Conservation (phyloP, 768 basidiomycete species). For the Lactifluus echinatus region DNA sequence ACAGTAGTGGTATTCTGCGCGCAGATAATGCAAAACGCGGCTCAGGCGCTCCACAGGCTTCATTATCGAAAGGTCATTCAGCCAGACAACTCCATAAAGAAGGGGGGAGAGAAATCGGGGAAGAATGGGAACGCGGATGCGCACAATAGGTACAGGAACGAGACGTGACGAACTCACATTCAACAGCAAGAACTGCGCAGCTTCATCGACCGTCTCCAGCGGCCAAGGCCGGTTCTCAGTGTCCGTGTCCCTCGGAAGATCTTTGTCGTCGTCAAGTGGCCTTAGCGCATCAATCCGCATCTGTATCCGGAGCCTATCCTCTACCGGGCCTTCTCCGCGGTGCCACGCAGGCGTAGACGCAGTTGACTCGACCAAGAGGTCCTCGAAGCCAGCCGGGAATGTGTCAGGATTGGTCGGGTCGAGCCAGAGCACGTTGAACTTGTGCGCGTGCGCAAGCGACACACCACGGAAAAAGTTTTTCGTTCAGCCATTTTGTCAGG, state of each 20-base stretch:
- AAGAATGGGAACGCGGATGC: neutral
- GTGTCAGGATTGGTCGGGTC: conserved; percentile 55
- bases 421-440: conserved; percentile 83
- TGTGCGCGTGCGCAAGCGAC: neutral
- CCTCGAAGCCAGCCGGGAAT: conserved; percentile 58
- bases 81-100: neutral
- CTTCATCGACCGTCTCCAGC: conserved; percentile 56
- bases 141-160: neutral
- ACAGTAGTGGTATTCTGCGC: conserved; percentile 65
- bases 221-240: conserved; percentile 32
- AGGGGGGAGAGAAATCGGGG: conserved; percentile 24
- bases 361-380: conserved; percentile 40
- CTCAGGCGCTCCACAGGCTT: conserved; percentile 66
- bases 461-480: neutral
- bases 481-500: neutral
- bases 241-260: conserved; percentile 22
- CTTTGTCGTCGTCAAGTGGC: conserved; percentile 37
- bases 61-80: neutral
- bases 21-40: conserved; percentile 64
- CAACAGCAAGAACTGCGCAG: conserved; percentile 57
- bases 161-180: conserved; percentile 31
- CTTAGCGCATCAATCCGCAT: conserved; percentile 69
- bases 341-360: conserved; percentile 8
- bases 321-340: conserved; percentile 26
- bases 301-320: conserved; percentile 55